phyloP scores from a whole-genome alignment of 495 filamentous ascomycete genomes.

The Penicillium malachiteum region DNA sequence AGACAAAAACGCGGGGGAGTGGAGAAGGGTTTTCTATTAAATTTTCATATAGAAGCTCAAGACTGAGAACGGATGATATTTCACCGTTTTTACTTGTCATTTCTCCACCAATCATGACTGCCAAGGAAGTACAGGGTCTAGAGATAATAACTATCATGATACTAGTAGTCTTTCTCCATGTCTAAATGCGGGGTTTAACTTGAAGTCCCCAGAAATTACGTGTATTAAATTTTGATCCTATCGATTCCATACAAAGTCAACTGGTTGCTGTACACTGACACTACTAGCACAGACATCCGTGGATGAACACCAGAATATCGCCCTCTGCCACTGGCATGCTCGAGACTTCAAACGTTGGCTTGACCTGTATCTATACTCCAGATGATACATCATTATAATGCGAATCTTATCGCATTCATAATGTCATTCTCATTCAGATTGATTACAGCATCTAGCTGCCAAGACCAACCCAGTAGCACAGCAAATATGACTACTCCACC shows the following conservation, averaged over 20 bases:
- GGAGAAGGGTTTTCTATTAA: no score
- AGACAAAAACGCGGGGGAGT: slow-evolving; percentile 9
- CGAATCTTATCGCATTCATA: not conserved
- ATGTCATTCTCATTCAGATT: not conserved
- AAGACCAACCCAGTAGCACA: slow-evolving; percentile 34
- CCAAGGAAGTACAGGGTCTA: not conserved
- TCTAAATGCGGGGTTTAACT: not conserved
- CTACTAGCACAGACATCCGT: no score
- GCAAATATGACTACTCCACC: slow-evolving; percentile 49
- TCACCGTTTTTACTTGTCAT: not conserved
- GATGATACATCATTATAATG: not conserved
- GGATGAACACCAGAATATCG: no score
- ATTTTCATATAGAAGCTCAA: no score
- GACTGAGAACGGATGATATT: not conserved
- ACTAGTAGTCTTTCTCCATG: not conserved
- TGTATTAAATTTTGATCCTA: no score
- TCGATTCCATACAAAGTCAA: no score
- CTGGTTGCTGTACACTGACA: no score
- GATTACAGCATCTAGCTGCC: slow-evolving; percentile 28
- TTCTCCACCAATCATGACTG: not conserved
- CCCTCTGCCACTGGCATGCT: no score
- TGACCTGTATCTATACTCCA: not conserved
- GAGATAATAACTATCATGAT: not conserved
- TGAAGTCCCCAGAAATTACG: no score
- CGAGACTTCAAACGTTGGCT: no score